phyloP scores from a whole-genome alignment of 371 early-diverging fungal species.

The Mycotypha africana region DNA sequence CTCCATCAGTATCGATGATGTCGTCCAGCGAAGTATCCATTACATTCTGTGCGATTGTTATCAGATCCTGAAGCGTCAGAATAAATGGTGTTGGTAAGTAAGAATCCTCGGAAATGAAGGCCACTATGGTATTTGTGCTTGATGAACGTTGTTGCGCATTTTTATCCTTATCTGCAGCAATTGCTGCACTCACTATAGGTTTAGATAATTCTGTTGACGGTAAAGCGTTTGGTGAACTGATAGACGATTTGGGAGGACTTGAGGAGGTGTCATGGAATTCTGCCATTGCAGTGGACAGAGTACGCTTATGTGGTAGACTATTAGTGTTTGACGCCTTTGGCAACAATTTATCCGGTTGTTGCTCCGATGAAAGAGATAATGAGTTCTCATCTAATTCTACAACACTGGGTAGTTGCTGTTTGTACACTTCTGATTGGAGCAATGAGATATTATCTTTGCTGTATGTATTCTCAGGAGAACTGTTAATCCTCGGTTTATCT shows the following conservation, averaged over 20 bases:
- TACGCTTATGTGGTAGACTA: constrained; percentile 21
- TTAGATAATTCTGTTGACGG: neutral
- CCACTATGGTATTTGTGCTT: constrained; percentile 22
- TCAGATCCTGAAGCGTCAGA: constrained; percentile 52
- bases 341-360: no score
- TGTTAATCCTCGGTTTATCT: no score
- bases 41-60: constrained; percentile 48
- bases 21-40: constrained; percentile 51
- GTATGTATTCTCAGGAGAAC: no score
- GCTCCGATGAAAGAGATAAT: neutral
- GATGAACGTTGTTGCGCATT: neutral
- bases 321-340: constrained; percentile 1
- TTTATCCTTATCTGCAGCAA: neutral
- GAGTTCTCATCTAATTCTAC: constrained; percentile 10
- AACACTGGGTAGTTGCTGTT: constrained; percentile 8
- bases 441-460: neutral
- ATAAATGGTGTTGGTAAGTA: constrained; percentile 60
- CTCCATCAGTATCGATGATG: constrained; percentile 43
- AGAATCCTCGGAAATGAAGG: constrained; percentile 53
- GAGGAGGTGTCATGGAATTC: neutral
- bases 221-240: neutral
- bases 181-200: neutral
- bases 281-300: constrained; percentile 11
- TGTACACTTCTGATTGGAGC: neutral
- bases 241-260: neutral